Conservation (phyloP, 768 basidiomycete genomes). For the Suillus spraguei region DNA sequence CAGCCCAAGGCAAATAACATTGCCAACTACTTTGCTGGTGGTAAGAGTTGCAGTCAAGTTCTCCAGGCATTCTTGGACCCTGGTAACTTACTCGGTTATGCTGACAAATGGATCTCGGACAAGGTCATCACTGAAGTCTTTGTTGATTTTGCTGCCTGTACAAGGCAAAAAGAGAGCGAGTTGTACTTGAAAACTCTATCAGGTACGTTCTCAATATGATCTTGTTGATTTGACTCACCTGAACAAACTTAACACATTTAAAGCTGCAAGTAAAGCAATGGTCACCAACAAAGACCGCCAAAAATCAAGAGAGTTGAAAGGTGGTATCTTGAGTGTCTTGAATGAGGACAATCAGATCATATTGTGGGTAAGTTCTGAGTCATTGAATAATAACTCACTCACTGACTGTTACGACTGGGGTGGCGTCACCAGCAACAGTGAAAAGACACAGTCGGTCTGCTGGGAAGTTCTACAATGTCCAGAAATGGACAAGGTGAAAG, state of each 20-base stretch:
- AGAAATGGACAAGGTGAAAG: too few species aligned
- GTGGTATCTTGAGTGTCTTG: constrained; percentile 19
- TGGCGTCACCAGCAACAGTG: too few species aligned
- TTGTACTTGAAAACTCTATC: constrained; percentile 8
- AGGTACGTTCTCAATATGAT: not conserved
- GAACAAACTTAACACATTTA: constrained; percentile 26
- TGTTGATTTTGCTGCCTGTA: constrained; percentile 15
- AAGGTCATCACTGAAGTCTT: constrained; percentile 26
- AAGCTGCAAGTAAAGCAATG: constrained; percentile 17
- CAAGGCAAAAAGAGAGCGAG: not conserved
- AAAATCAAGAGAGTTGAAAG: constrained; percentile 10
- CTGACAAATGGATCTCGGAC: constrained; percentile 15
- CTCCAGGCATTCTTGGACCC: constrained; percentile 1
- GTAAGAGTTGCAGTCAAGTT: not conserved
- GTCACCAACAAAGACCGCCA: not conserved
- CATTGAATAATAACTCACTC: constrained; percentile 6
- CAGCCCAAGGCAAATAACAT: not conserved
- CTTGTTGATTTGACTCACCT: too few species aligned
- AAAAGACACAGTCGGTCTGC: too few species aligned
- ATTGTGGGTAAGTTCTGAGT: constrained; percentile 17
- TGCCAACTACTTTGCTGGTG: not conserved
- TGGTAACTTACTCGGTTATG: constrained; percentile 6
- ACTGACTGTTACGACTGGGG: too few species aligned
- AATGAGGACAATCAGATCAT: constrained; percentile 21
- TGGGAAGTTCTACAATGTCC: too few species aligned